Conservation (phyloP, 257 asterid genomes). For the Rauvolfia tetraphylla region DNA sequence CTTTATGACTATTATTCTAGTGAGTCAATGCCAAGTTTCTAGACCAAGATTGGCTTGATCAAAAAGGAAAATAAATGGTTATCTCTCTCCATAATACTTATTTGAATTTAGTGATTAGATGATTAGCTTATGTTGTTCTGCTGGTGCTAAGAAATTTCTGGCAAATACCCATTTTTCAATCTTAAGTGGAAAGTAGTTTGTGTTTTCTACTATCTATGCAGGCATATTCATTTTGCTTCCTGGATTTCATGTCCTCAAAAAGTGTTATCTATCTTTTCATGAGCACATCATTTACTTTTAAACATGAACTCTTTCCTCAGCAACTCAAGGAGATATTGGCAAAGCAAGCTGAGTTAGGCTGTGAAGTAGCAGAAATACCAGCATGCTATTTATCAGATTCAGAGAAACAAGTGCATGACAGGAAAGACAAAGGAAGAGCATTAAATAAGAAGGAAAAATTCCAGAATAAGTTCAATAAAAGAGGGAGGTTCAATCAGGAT, state of each 20-base stretch:
- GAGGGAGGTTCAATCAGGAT: slow-evolving; percentile 47
- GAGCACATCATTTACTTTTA: slow-evolving; percentile 8
- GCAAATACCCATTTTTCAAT: neutral
- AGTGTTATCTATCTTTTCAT: neutral
- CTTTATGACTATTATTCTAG: no score
- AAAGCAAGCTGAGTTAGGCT: slow-evolving; percentile 92
- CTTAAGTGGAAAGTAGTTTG: neutral
- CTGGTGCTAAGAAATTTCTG: neutral
- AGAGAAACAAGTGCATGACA: slow-evolving; percentile 42
- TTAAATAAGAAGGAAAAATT: slow-evolving; percentile 50
- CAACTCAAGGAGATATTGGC: slow-evolving; percentile 88
- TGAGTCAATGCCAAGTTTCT: no score
- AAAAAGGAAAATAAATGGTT: neutral
- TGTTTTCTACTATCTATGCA: neutral
- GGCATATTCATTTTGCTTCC: neutral
- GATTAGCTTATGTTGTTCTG: neutral
- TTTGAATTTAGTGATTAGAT: neutral
- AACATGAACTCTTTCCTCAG: slow-evolving; percentile 34
- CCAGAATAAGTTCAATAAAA: slow-evolving; percentile 51
- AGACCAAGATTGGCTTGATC: neutral
- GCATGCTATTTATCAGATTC: slow-evolving; percentile 65
- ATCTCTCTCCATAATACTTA: neutral
- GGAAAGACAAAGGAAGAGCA: slow-evolving; percentile 26
- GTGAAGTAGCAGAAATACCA: slow-evolving; percentile 96
- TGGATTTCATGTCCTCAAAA: neutral